phyloP scores from a whole-genome alignment of 148 eudicot species.

The Rhododendron ovatum region DNA sequence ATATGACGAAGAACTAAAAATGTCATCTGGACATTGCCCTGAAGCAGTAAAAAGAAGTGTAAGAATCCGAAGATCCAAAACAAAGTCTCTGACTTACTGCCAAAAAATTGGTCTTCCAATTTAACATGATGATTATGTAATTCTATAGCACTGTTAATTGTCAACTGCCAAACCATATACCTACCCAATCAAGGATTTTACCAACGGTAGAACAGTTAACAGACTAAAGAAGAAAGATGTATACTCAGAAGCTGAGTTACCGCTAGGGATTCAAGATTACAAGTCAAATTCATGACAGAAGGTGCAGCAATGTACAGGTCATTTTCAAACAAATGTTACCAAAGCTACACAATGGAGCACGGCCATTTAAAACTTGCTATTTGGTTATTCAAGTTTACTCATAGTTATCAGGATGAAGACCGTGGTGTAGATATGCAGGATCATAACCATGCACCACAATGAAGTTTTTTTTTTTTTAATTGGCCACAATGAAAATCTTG shows the following conservation, averaged over 20 bases:
- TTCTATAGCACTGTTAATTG: background rate
- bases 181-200: background rate
- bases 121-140: background rate
- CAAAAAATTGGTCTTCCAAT: background rate
- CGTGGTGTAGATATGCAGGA: background rate
- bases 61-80: background rate
- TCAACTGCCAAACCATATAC: background rate
- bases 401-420: background rate
- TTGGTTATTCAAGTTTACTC: background rate
- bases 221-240: background rate
- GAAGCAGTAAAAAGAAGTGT: background rate
- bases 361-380: background rate
- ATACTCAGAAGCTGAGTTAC: background rate
- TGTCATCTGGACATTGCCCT: background rate
- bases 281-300: background rate
- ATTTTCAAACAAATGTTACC: background rate
- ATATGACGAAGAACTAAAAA: background rate
- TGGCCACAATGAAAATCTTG: background rate
- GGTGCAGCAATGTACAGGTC: background rate
- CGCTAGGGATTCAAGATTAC: background rate
- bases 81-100: background rate
- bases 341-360: background rate
- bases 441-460: background rate
- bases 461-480: no score
- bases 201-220: background rate